Percentiles rank a stretch among this genome's conserved stretches.
These are phyloP conservation scores for Debaryomycetaceae sp. DNA, from an alignment of 1,139 yeast genomes.

Conservation along the genomic window DNA sequence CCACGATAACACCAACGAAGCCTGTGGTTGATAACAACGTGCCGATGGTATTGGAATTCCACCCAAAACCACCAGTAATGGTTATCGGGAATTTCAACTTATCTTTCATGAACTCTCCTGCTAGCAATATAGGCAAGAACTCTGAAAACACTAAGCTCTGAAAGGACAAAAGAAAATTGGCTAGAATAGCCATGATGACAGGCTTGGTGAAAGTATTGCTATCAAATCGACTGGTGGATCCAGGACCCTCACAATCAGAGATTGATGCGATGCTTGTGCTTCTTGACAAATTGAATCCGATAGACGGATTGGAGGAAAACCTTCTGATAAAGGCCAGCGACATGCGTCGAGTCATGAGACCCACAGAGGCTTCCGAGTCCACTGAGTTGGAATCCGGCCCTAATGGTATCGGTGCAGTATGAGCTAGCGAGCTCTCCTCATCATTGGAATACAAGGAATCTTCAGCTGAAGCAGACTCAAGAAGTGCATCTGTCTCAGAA, in stretches of 20 bases:
- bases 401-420: neutral
- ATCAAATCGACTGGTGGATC: slow-evolving; percentile 9
- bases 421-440: neutral
- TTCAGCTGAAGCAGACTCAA: slow-evolving; percentile 3
- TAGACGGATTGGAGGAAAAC: slow-evolving; percentile 27
- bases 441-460: slow-evolving; percentile 5
- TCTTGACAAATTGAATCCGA: slow-evolving; percentile 12
- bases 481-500: neutral
- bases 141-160: slow-evolving; percentile 53
- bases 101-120: slow-evolving; percentile 37
- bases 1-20: slow-evolving; percentile 47
- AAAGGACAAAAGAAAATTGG: slow-evolving; percentile 41
- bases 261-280: slow-evolving; percentile 12
- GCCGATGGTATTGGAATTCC: slow-evolving; percentile 47
- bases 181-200: slow-evolving; percentile 38
- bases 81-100: slow-evolving; percentile 34
- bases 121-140: slow-evolving; percentile 56
- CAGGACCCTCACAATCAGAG: slow-evolving; percentile 2
- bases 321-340: slow-evolving; percentile 38
- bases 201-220: slow-evolving; percentile 25
- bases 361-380: slow-evolving; percentile 18
- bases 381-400: neutral
- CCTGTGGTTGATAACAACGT: slow-evolving; percentile 54
- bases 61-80: slow-evolving; percentile 31
- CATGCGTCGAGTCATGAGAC: slow-evolving; percentile 30